Evolutionary conservation across 306 rosid genomes (phyloP), one percentile per base, ranked within the genome.

Genomic region (Cicer arietinum): DNA sequence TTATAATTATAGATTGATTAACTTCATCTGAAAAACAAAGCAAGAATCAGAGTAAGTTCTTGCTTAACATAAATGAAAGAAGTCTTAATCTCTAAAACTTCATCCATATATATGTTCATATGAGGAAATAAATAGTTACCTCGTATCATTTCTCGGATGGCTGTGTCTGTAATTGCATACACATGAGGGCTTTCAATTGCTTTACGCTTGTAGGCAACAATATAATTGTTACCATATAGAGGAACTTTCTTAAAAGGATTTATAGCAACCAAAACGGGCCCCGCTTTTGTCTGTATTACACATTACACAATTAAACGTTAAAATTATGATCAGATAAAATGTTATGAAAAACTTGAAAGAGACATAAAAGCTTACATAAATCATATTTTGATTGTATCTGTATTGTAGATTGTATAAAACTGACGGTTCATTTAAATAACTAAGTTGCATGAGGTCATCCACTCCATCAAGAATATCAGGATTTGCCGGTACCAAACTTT

Each of bases 401-500:
- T 85, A 86, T 43, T 91, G 92, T 74, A 93, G 93, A 86, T 93
- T 88, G 81, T 91, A 90, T 80, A 93, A 79, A 67, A 93, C 97
- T 52, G 98, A 89, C 0, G 97, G 98, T 68, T 93, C 97, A 12
- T 93, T 93, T 79, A 93, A 83, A 87, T 93, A 93, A 88, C 98
- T 93, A 45, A 93, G 97, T 79, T 93, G 98, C 98, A 93, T 90
- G 79, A 93, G 97, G 88, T 93, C 98, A 78, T 91, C 95, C 74
- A 93, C 96, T n/a, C 98, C 98, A 81, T 93, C 97, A 70, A 93
- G 98, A 81, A 93, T 93, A 81, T 91, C 97, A 54, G 97, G 98
- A 87, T 93, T 91, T 82, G 97, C 98, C 6, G 87, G 75, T 51
- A 93, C 75, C 86, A 91, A 86, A 73, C 76, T 78, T 80, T 89